Evolutionary conservation across 1,284 basidiomycete genomes (phyloP).

Genomic region (Ustilago shanxiensis): DNA sequence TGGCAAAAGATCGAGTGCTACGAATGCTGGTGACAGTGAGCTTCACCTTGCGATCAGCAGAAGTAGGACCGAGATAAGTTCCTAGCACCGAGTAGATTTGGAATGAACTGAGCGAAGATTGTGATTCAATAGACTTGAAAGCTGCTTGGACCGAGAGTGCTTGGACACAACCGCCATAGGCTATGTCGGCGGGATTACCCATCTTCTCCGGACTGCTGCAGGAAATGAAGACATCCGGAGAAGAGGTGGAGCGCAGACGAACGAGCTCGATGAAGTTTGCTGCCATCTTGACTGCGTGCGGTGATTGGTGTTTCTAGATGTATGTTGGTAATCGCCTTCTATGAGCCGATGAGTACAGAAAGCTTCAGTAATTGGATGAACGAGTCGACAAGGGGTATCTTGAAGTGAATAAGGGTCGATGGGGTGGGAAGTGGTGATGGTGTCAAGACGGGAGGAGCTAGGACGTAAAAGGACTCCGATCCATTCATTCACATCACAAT

Average conservation of each 20-base stretch:
- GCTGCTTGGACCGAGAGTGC: conserved; percentile 52
- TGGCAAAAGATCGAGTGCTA: conserved; percentile 58
- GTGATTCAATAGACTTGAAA: conserved; percentile 52
- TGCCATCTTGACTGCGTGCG: conserved; percentile 17
- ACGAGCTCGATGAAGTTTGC: conserved; percentile 54
- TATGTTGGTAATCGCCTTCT: too few species aligned
- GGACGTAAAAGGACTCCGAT: not conserved
- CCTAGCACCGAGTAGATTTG: conserved; percentile 59
- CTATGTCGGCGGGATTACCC: conserved; percentile 61
- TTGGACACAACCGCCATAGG: conserved; percentile 62
- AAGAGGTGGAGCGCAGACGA: conserved; percentile 38
- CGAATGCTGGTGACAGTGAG: conserved; percentile 49
- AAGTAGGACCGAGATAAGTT: conserved; percentile 58
- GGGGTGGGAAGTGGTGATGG: not conserved
- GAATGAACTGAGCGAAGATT: conserved; percentile 24
- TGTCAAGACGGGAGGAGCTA: too few species aligned
- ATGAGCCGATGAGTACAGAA: too few species aligned
- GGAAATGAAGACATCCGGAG: conserved; percentile 47
- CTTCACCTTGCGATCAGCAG: conserved; percentile 44
- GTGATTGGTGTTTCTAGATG: not conserved
- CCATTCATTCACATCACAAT: not conserved
- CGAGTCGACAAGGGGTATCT: not conserved
- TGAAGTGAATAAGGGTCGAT: not conserved
- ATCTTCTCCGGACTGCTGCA: conserved; percentile 50
- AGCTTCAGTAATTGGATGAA: not conserved